Evolutionary conservation across 208 protist species (phyloP).

Genomic region (Leishmania amazonensis): DNA sequence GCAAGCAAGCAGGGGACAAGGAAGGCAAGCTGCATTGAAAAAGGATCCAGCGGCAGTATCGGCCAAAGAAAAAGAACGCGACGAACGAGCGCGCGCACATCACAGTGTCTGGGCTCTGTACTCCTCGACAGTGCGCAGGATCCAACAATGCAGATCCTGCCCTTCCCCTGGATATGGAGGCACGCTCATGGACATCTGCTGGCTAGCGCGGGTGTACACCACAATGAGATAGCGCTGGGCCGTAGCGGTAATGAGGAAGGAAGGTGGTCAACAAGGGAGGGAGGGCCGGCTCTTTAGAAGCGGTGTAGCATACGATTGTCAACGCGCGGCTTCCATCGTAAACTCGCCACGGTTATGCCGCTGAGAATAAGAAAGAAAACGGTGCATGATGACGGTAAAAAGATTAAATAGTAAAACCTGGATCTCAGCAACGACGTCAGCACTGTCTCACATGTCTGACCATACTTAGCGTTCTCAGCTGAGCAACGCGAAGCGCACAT

Average conservation of each 20-base stretch:
- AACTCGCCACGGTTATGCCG: conserved; percentile 8
- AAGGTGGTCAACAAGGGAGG: background rate
- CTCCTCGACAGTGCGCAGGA: background rate
- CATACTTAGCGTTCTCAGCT: conserved; percentile 7
- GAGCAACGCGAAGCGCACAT: conserved; percentile 37
- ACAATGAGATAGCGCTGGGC: background rate
- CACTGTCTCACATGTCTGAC: conserved; percentile 15
- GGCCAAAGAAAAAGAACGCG: background rate
- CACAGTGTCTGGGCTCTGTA: background rate
- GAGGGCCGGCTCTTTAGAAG: conserved; percentile 1
- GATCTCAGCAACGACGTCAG: conserved; percentile 14
- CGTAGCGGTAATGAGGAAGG: no score
- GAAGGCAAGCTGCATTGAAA: background rate
- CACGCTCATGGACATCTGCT: background rate
- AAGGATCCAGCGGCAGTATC: background rate
- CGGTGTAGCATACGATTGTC: conserved; percentile 18
- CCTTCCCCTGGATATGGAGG: background rate
- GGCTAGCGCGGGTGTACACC: background rate
- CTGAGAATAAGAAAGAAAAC: conserved; percentile 7
- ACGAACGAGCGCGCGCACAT: background rate
- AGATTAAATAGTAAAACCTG: conserved; percentile 12
- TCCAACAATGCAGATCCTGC: background rate
- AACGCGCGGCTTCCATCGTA: conserved; percentile 9
- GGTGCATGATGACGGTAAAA: background rate
- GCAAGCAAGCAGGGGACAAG: background rate